phyloP scores from a whole-genome alignment of 768 basidiomycete species.

The Coprinellus micaceus region DNA sequence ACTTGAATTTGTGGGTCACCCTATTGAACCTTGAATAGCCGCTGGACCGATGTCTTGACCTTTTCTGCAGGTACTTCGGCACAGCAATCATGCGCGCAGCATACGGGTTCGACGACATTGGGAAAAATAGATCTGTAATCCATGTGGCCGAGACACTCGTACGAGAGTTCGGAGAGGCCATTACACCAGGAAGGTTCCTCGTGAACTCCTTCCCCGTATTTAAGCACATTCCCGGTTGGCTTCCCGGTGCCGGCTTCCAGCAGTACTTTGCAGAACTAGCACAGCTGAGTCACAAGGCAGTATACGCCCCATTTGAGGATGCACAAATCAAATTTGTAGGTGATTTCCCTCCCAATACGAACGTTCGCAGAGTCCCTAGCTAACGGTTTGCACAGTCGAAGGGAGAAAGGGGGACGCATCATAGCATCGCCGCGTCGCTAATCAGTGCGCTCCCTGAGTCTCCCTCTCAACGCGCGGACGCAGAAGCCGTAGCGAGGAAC shows the following conservation, averaged over 20 bases:
- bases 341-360: background rate
- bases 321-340: slow-evolving; percentile 10
- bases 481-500: slow-evolving; percentile 6
- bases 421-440: slow-evolving; percentile 1
- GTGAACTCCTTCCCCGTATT: slow-evolving; percentile 6
- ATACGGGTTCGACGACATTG: slow-evolving; percentile 27
- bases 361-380: background rate
- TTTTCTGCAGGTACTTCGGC: slow-evolving; percentile 32
- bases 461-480: background rate
- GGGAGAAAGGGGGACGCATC: background rate
- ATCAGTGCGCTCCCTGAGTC: slow-evolving; percentile 1
- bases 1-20: slow-evolving; percentile 1
- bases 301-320: slow-evolving; percentile 2
- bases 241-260: slow-evolving; percentile 8
- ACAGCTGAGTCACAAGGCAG: background rate
- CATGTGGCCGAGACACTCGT: background rate
- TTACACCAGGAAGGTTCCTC: background rate
- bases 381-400: background rate
- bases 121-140: slow-evolving; percentile 27
- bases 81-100: slow-evolving; percentile 34
- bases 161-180: background rate
- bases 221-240: slow-evolving; percentile 8
- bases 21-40: too few species aligned
- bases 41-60: slow-evolving; percentile 1
- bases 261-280: background rate